Evolutionary conservation across 2,329 filamentous ascomycete species (phyloP).

Genomic region (Elsinoe arachidis): DNA sequence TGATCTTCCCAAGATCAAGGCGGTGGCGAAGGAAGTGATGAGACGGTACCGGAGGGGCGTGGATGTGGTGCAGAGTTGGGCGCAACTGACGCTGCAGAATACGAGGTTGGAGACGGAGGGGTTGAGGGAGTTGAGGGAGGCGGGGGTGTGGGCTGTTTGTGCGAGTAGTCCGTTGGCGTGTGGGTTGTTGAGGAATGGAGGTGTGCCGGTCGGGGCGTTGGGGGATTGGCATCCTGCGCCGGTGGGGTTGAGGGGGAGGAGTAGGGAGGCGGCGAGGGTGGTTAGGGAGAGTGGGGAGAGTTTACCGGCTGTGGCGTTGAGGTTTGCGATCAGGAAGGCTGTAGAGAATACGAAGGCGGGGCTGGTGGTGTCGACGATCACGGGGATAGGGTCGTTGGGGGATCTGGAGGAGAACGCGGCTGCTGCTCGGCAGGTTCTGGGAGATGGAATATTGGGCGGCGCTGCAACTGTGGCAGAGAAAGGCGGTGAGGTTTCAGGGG

Average conservation of each 20-base stretch:
- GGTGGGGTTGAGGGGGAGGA: not conserved
- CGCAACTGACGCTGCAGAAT: slow-evolving; percentile 16
- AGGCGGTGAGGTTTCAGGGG: not conserved
- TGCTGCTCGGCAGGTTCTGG: not conserved
- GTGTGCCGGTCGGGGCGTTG: slow-evolving; percentile 14
- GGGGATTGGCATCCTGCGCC: slow-evolving; percentile 17
- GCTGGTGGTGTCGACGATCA: slow-evolving; percentile 3
- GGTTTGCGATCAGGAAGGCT: slow-evolving; percentile 11
- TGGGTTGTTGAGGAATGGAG: slow-evolving; percentile 13
- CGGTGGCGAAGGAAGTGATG: slow-evolving; percentile 60
- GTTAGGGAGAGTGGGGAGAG: not conserved
- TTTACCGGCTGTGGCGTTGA: slow-evolving; percentile 12
- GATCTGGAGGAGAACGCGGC: slow-evolving; percentile 11
- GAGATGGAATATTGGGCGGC: not conserved
- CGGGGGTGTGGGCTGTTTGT: slow-evolving; percentile 11
- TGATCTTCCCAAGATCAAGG: slow-evolving; percentile 60
- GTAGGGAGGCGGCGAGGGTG: slow-evolving; percentile 1
- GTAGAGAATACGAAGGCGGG: not conserved
- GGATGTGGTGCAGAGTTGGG: slow-evolving; percentile 52
- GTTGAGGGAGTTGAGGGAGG: not conserved
- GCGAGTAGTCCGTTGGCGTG: slow-evolving; percentile 13
- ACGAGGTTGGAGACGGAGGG: slow-evolving; percentile 12
- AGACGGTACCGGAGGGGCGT: slow-evolving; percentile 68
- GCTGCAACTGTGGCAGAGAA: not conserved
- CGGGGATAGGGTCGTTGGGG: not conserved